These are phyloP conservation scores for Blastomyces parvus DNA, from an alignment of 2,329 filamentous ascomycete genomes.

Conservation along the genomic window DNA sequence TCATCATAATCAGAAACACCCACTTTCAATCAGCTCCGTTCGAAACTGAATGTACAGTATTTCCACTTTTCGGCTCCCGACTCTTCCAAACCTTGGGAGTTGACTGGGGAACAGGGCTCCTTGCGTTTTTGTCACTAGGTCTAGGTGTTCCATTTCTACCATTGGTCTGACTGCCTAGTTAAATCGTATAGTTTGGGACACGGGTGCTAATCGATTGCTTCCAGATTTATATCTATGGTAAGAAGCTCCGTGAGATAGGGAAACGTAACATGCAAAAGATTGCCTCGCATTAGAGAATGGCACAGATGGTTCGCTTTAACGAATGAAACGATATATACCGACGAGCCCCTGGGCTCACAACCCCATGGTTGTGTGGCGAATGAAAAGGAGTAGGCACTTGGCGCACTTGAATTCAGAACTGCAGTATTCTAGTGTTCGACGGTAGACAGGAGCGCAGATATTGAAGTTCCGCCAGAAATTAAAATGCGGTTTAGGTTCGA, in stretches of 20 bases:
- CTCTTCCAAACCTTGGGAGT: constrained; percentile 5
- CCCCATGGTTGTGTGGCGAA: neutral
- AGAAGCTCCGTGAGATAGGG: constrained; percentile 3
- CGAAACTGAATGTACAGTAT: neutral
- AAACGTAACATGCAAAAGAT: constrained; percentile 1
- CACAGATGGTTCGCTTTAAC: neutral
- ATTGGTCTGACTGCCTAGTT: neutral
- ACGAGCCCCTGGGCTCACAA: neutral
- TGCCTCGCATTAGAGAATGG: neutral
- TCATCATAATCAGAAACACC: neutral
- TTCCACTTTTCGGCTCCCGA: constrained; percentile 6
- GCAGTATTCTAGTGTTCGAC: neutral
- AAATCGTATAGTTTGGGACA: neutral
- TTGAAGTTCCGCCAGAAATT: neutral
- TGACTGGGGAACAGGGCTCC: constrained; percentile 6
- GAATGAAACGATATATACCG: neutral
- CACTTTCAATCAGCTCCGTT: neutral
- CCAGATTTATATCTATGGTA: constrained; percentile 2
- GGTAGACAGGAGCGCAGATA: neutral
- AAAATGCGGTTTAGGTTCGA: neutral
- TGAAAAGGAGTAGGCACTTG: neutral
- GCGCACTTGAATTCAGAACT: neutral
- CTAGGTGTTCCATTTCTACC: constrained; percentile 7
- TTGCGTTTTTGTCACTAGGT: constrained; percentile 8
- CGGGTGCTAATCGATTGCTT: neutral